Conservation (phyloP, 768 basidiomycete species). For the Boletus sp. region DNA sequence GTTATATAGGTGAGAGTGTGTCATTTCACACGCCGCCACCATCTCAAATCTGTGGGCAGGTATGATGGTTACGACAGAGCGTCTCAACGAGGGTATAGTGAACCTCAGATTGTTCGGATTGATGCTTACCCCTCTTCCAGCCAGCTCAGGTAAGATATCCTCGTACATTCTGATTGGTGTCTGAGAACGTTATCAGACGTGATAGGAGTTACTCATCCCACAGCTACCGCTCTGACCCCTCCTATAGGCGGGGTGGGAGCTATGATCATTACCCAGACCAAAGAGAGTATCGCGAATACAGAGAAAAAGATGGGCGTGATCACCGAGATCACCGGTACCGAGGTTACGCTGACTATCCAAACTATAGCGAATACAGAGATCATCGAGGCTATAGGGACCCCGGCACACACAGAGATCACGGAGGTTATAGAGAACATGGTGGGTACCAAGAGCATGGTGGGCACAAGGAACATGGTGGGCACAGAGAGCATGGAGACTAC, state of each 20-base stretch:
- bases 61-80: constrained; percentile 28
- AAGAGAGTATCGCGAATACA: constrained; percentile 23
- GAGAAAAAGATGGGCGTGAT: constrained; percentile 19
- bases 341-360: constrained; percentile 15
- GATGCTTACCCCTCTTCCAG: constrained; percentile 21
- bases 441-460: constrained; percentile 19
- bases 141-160: constrained; percentile 19
- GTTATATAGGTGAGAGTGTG: constrained; percentile 48
- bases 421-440: constrained; percentile 8
- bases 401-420: constrained; percentile 5
- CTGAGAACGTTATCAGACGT: constrained; percentile 15
- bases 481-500: constrained; percentile 19
- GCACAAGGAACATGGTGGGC: constrained; percentile 1
- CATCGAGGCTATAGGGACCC: constrained; percentile 8
- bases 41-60: constrained; percentile 14
- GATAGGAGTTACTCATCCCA: constrained; percentile 27
- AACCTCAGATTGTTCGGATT: constrained; percentile 28
- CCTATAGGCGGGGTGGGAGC: constrained; percentile 18
- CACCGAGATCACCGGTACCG: constrained; percentile 22
- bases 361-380: constrained; percentile 17
- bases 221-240: constrained; percentile 23
- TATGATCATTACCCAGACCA: constrained; percentile 22
- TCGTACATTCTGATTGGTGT: not conserved
- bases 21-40: not conserved
- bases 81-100: constrained; percentile 20